Evolutionary conservation across 2,329 filamentous ascomycete species (phyloP).

Genomic region (Plenodomus lindquistii): DNA sequence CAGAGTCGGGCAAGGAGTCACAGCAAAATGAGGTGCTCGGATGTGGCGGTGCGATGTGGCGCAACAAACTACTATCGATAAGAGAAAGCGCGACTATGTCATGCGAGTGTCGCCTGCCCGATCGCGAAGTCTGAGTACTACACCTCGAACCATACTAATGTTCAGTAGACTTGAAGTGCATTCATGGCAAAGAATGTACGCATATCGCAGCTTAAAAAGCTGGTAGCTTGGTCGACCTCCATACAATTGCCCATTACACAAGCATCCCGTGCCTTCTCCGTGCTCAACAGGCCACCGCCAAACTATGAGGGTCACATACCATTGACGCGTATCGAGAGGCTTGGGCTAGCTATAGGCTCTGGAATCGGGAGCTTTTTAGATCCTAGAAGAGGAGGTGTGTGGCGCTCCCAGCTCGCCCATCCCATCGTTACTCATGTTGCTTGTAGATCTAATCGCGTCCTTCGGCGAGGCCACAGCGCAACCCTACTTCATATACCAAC

Average conservation of each 20-base stretch:
- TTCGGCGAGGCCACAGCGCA: slow-evolving; percentile 94
- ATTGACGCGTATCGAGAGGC: slow-evolving; percentile 75
- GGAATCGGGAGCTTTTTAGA: slow-evolving; percentile 67
- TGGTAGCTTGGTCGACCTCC: not conserved
- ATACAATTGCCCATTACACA: not conserved
- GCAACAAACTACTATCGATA: slow-evolving; percentile 19
- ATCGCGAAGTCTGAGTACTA: not conserved
- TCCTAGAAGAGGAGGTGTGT: slow-evolving; percentile 74
- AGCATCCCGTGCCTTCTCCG: slow-evolving; percentile 66
- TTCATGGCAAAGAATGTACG: slow-evolving; percentile 22
- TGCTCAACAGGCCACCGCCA: slow-evolving; percentile 79
- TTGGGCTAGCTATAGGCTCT: slow-evolving; percentile 67
- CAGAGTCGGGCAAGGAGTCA: slow-evolving; percentile 1
- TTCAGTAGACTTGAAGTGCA: not conserved
- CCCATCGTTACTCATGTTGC: slow-evolving; percentile 1
- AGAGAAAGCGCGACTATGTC: slow-evolving; percentile 9
- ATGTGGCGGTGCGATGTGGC: slow-evolving; percentile 23
- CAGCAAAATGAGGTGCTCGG: slow-evolving; percentile 8
- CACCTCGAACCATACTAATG: not conserved
- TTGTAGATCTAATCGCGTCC: slow-evolving; percentile 82
- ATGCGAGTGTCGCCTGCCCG: slow-evolving; percentile 3
- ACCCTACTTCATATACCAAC: slow-evolving; percentile 90
- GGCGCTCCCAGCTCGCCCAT: not conserved
- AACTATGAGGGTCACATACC: slow-evolving; percentile 94
- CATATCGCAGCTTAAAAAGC: slow-evolving; percentile 10